phyloP scores from a whole-genome alignment of 305 asterid genomes.

The Ajuga reptans region DNA sequence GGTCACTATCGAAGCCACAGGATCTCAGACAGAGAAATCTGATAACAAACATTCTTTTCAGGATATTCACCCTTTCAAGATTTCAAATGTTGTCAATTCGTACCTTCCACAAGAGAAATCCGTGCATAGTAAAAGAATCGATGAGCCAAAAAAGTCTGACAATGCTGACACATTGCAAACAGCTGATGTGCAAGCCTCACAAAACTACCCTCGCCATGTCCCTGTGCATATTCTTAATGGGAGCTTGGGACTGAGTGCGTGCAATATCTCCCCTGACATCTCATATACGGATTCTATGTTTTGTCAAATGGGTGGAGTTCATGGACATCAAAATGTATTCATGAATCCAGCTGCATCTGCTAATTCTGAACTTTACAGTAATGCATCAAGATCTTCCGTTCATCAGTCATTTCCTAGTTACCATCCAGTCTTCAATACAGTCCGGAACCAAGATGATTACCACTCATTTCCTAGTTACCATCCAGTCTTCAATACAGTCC shows the following conservation, averaged over 20 bases:
- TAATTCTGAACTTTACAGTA: slow-evolving; percentile 41
- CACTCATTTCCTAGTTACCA: slow-evolving; percentile 55
- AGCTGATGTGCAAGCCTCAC: slow-evolving; percentile 39
- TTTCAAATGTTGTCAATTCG: slow-evolving; percentile 29
- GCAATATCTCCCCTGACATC: slow-evolving; percentile 31
- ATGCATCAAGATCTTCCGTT: slow-evolving; percentile 46
- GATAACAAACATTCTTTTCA: slow-evolving; percentile 34
- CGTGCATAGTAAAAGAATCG: slow-evolving; percentile 24
- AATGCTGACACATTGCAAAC: slow-evolving; percentile 28
- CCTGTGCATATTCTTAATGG: slow-evolving; percentile 88
- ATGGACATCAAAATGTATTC: slow-evolving; percentile 35
- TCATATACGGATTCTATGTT: slow-evolving; percentile 33
- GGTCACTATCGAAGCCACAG: slow-evolving; percentile 44
- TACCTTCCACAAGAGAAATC: slow-evolving; percentile 33
- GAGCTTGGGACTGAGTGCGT: slow-evolving; percentile 33
- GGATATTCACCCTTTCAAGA: slow-evolving; percentile 32
- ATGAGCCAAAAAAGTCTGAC: slow-evolving; percentile 37
- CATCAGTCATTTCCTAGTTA: slow-evolving; percentile 52
- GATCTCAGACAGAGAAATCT: slow-evolving; percentile 34
- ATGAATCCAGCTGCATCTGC: slow-evolving; percentile 44
- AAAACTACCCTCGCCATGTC: slow-evolving; percentile 62
- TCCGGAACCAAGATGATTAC: too few relatives aligned
- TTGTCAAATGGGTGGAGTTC: slow-evolving; percentile 42
- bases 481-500: slow-evolving; percentile 51
- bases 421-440: slow-evolving; percentile 52